Evolutionary conservation across 768 basidiomycete species (phyloP).

Genomic region (Pisolithus albus): DNA sequence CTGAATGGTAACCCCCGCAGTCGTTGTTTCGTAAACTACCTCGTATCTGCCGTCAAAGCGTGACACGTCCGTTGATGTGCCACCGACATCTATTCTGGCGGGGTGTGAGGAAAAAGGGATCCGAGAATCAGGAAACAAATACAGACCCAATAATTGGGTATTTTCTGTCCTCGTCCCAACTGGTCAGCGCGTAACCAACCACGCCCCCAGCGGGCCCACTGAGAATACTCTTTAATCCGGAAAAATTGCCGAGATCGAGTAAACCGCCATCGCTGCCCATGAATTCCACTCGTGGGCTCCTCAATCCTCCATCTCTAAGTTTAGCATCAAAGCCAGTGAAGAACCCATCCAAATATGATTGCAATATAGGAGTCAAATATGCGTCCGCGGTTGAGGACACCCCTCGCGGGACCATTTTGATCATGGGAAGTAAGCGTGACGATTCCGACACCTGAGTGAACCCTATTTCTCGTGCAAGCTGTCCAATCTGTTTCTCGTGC

Average conservation of each 20-base stretch:
- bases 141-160: constrained; percentile 80
- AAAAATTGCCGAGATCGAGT: constrained; percentile 75
- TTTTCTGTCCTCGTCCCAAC: constrained; percentile 71
- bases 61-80: constrained; percentile 93
- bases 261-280: constrained; percentile 94
- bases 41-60: constrained; percentile 89
- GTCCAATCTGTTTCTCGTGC: constrained; percentile 72
- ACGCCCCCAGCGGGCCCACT: constrained; percentile 95
- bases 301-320: constrained; percentile 51
- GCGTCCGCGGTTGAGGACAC: constrained; percentile 92
- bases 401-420: constrained; percentile 91
- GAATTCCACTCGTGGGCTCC: constrained; percentile 78
- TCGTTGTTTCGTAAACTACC: constrained; percentile 91
- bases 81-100: constrained; percentile 80
- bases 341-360: constrained; percentile 84
- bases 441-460: constrained; percentile 89
- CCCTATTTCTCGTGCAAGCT: constrained; percentile 71
- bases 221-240: constrained; percentile 87
- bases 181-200: constrained; percentile 85
- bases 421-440: constrained; percentile 84
- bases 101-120: not conserved
- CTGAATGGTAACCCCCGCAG: constrained; percentile 88
- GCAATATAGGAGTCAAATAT: constrained; percentile 86
- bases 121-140: not conserved
- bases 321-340: constrained; percentile 80